A percentile compares a stretch with the other conserved stretches of the same genome.
These are phyloP conservation scores for Linanthus parryae DNA, from an alignment of 148 eudicot genomes.

Conservation along the genomic window DNA sequence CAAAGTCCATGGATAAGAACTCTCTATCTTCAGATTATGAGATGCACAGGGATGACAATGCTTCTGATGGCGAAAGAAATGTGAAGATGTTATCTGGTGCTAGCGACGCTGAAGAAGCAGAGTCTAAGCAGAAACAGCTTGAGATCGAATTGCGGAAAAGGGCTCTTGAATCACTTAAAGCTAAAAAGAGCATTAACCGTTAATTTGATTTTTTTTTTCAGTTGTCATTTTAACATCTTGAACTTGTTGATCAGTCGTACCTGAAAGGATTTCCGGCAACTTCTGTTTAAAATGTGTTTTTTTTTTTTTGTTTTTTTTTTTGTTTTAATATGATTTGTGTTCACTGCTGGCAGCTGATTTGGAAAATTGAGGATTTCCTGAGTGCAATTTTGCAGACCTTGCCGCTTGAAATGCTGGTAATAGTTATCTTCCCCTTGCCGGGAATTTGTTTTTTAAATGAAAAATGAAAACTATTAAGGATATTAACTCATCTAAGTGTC, in stretches of 20 bases:
- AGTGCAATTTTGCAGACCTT: slow-evolving; percentile 65
- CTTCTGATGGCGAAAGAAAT: slow-evolving; percentile 39
- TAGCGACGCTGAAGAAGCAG: slow-evolving; percentile 43
- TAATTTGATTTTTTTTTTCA: slow-evolving; percentile 32
- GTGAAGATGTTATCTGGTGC: slow-evolving; percentile 23
- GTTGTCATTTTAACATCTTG: slow-evolving; percentile 21
- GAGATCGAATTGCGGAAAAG: slow-evolving; percentile 91
- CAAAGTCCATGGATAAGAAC: slow-evolving; percentile 44
- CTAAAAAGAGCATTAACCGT: slow-evolving; percentile 73
- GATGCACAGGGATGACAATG: slow-evolving; percentile 34
- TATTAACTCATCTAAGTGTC: slow-evolving; percentile 15
- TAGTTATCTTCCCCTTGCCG: slow-evolving; percentile 52
- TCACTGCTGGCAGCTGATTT: slow-evolving; percentile 95
- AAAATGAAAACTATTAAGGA: slow-evolving; percentile 9
- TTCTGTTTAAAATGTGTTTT: slow-evolving; percentile 25
- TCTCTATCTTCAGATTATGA: slow-evolving; percentile 45
- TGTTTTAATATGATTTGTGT: slow-evolving; percentile 71
- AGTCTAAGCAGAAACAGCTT: slow-evolving; percentile 68
- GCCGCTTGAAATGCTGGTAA: slow-evolving; percentile 82
- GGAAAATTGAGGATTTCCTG: slow-evolving; percentile 85
- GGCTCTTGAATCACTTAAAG: slow-evolving; percentile 89
- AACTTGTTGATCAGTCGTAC: slow-evolving; percentile 17
- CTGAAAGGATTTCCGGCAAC: slow-evolving; percentile 11
- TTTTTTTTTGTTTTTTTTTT: slow-evolving; percentile 55
- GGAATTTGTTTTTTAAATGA: slow-evolving; percentile 30